Percentiles rank a stretch among this genome's conserved stretches.
These are phyloP conservation scores for Exophiala calicioides DNA, from an alignment of 2,329 filamentous ascomycete genomes.

Conservation along the genomic window DNA sequence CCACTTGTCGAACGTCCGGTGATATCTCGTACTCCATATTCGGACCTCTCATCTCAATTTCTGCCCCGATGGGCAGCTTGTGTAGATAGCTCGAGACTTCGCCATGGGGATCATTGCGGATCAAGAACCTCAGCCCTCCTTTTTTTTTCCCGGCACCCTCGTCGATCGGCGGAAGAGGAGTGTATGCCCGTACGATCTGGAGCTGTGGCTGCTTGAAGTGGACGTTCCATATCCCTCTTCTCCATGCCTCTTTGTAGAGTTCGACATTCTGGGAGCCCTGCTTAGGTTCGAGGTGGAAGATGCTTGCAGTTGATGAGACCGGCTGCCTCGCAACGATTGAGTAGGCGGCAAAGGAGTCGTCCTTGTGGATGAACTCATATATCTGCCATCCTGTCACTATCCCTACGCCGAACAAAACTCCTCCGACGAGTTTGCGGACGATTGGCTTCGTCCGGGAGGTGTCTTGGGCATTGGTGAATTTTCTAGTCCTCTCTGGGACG, in stretches of 20 bases:
- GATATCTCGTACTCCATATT: constrained; percentile 67
- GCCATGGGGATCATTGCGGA: constrained; percentile 75
- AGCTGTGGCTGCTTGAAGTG: constrained; percentile 93
- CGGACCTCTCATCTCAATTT: constrained; percentile 77
- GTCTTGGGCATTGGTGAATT: constrained; percentile 7
- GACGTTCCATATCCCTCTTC: constrained; percentile 76
- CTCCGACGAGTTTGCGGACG: constrained; percentile 8
- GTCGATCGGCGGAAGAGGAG: constrained; percentile 68
- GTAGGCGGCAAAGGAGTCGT: constrained; percentile 41
- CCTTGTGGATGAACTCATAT: constrained; percentile 1
- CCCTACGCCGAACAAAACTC: constrained; percentile 2
- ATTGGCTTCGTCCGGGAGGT: neutral
- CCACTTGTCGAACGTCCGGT: constrained; percentile 58
- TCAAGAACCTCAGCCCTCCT: constrained; percentile 67
- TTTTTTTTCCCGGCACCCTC: constrained; percentile 34
- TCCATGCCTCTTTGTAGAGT: constrained; percentile 54
- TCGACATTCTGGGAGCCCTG: constrained; percentile 34
- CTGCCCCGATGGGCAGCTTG: constrained; percentile 60
- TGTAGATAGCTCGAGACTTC: constrained; percentile 85
- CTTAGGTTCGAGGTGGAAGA: constrained; percentile 44
- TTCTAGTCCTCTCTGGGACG: neutral
- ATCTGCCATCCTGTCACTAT: constrained; percentile 8
- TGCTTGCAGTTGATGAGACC: constrained; percentile 49
- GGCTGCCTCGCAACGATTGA: constrained; percentile 44
- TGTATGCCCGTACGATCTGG: constrained; percentile 90